Conservation (phyloP, 23 red algal species). For the Cyanidioschyzon merolae region DNA sequence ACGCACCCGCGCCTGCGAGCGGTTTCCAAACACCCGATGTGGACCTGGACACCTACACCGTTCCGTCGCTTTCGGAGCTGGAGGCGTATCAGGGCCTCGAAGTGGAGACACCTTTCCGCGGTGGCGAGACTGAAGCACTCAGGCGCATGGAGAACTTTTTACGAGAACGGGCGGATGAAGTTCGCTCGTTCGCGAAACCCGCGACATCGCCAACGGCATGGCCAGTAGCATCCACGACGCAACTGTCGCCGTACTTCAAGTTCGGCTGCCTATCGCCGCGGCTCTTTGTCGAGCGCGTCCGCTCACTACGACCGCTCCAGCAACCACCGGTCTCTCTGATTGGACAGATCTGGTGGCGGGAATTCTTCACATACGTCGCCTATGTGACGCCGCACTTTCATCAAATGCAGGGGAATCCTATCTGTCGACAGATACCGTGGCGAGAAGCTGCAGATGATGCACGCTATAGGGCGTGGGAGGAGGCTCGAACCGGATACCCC, state of each 20-base stretch:
- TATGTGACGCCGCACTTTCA: constrained; percentile 50
- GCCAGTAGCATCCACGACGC: constrained; percentile 46
- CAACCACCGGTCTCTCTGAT: constrained; percentile 51
- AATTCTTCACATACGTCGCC: constrained; percentile 61
- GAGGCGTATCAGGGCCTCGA: constrained; percentile 17
- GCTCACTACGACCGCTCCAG: constrained; percentile 25
- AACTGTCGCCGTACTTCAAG: constrained; percentile 64
- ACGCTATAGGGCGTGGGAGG: constrained; percentile 42
- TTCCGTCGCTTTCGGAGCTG: constrained; percentile 27
- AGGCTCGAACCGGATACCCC: constrained; percentile 73
- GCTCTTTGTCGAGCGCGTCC: constrained; percentile 32
- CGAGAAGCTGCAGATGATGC: constrained; percentile 21
- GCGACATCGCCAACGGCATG: constrained; percentile 48
- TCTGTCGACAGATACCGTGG: constrained; percentile 86
- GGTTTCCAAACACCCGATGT: constrained; percentile 10
- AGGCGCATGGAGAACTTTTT: constrained; percentile 34
- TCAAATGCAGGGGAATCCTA: constrained; percentile 62
- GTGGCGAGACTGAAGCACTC: constrained; percentile 67
- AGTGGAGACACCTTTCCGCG: constrained; percentile 13
- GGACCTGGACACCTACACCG: constrained; percentile 14
- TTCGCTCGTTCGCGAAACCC: constrained; percentile 59
- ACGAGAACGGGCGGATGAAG: constrained; percentile 25
- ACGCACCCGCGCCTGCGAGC: constrained; percentile 13
- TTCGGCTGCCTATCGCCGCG: constrained; percentile 55
- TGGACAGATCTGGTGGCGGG: constrained; percentile 84